Conservation (phyloP, 257 asterid genomes). For the Penstemon newberryi region DNA sequence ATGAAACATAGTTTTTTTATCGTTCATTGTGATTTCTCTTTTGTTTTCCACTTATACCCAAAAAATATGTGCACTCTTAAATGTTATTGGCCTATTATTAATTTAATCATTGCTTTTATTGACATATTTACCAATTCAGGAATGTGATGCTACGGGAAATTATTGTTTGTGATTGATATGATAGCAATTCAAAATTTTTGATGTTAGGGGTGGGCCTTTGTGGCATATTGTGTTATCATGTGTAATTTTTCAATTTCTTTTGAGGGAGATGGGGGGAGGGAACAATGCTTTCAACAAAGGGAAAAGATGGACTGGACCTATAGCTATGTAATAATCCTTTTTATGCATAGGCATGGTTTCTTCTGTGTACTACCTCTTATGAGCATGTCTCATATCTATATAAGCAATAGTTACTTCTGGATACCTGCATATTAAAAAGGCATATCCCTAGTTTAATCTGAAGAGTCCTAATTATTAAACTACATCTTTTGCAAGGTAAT, state of each 20-base stretch:
- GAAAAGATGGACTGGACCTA: conserved; percentile 1
- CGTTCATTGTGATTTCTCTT: conserved; percentile 14
- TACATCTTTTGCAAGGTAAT: neutral
- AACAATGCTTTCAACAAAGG: neutral
- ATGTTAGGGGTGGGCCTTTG: neutral
- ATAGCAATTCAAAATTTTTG: conserved; percentile 6
- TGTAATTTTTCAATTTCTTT: neutral
- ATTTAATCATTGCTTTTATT: neutral
- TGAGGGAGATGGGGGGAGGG: neutral
- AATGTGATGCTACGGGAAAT: neutral
- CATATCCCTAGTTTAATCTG: neutral
- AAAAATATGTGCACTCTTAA: too few relatives aligned
- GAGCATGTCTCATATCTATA: neutral
- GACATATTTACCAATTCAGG: neutral
- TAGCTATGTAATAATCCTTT: neutral
- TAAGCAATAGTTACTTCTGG: neutral
- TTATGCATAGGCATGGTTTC: neutral
- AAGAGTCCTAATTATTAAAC: neutral
- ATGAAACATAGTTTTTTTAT: neutral
- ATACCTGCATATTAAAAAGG: neutral
- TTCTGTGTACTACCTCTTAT: neutral
- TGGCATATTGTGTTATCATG: conserved; percentile 4
- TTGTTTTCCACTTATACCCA: neutral
- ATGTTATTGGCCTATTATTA: neutral
- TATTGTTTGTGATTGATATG: conserved; percentile 3